Evolutionary conservation across 1,139 yeast genomes (phyloP), one percentile per base, ranked within the genome.

Genomic region (Hansenula anomala): DNA sequence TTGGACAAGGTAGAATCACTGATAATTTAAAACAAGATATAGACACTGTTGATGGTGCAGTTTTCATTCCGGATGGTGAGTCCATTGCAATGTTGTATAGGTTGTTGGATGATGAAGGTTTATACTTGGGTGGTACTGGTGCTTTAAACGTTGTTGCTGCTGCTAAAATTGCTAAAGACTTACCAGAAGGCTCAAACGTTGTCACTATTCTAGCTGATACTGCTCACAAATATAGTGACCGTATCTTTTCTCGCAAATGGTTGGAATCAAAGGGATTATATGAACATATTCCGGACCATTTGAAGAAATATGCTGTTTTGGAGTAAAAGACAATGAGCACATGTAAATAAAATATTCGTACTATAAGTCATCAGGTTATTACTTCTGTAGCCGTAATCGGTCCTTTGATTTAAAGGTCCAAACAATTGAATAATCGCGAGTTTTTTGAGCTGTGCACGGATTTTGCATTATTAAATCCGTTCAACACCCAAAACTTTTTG

Each of bases 1-100:
- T 89, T 63, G 97, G 97, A 28, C 97, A 89, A 63, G 96, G 96
- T 35, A 74, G 97, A 52, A 83, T 89, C 52, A 89, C 97, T 9
- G 84, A 77, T 46, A 89, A 89, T 59, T 72, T 89, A 62, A 69
- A 70, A 30, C 86, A 80, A 28, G 96, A 87, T 47, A 63, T 88
- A 26, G 81, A 73, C 15, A 55, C 75, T 18, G 73, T 86, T 36
- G 84, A 88, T 52, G 95, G 85, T 52, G 74, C 77, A 1, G 62
- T 85, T 38, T 72, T 75, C 46, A 78, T 89, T 39, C 75, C 89
- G 1, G 97, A 89, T 60, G 73, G 66, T 13, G 54, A 51, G 36
- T 72, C 85, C 27, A 87, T 90, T 52, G 77, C 69, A 35, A 90
- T 89, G 97, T 67, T 88, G 29, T 89, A 82, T 64, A 67, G 86